Conservation (phyloP, 2,329 filamentous ascomycete species). For the Botrytis paeoniae region DNA sequence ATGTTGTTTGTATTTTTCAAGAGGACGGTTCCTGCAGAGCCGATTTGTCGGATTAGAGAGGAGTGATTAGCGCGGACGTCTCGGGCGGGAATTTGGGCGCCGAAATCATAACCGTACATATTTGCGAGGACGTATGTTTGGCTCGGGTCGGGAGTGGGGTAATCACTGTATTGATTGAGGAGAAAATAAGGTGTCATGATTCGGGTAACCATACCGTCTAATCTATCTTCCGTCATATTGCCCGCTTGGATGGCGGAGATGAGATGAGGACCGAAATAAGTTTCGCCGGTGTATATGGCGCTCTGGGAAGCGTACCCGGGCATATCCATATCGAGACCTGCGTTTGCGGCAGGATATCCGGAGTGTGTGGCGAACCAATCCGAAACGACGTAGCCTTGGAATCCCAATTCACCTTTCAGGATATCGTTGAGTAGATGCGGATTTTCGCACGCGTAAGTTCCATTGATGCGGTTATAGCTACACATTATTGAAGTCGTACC, state of each 20-base stretch:
- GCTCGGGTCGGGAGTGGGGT: slow-evolving; percentile 40
- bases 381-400: slow-evolving; percentile 79
- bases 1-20: slow-evolving; percentile 57
- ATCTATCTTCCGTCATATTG: slow-evolving; percentile 59
- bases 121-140: slow-evolving; percentile 34
- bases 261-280: slow-evolving; percentile 33
- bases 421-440: slow-evolving; percentile 71
- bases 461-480: slow-evolving; percentile 71
- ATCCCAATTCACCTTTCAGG: slow-evolving; percentile 79
- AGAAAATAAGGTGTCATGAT: slow-evolving; percentile 56
- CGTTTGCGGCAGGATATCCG: slow-evolving; percentile 72
- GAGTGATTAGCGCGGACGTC: slow-evolving; percentile 61
- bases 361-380: slow-evolving; percentile 83
- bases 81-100: slow-evolving; percentile 41
- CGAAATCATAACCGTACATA: slow-evolving; percentile 50
- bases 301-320: slow-evolving; percentile 15
- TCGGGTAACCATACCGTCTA: slow-evolving; percentile 60
- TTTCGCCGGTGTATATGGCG: not conserved
- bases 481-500: slow-evolving; percentile 83
- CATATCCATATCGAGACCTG: slow-evolving; percentile 67
- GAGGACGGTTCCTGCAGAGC: slow-evolving; percentile 58
- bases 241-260: slow-evolving; percentile 58
- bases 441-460: slow-evolving; percentile 68
- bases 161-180: slow-evolving; percentile 51
- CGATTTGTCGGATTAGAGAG: slow-evolving; percentile 42